phyloP scores from a whole-genome alignment of 202 grass and related monocot genomes.

The Carex arenaria region DNA sequence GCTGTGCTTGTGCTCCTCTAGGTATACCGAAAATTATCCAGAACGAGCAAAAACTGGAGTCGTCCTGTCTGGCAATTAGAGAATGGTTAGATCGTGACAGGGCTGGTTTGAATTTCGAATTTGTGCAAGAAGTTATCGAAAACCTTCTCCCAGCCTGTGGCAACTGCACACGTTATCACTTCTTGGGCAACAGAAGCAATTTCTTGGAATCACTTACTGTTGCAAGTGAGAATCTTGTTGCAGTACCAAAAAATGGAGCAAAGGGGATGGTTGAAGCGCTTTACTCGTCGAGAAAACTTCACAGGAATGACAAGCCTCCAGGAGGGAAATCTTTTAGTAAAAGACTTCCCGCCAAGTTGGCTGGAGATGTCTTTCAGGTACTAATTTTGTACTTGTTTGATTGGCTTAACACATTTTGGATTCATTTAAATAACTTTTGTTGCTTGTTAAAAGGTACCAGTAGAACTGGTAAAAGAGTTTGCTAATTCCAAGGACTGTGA shows the following conservation, averaged over 20 bases:
- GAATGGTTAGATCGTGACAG: slow-evolving; percentile 86
- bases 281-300: not conserved
- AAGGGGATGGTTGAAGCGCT: slow-evolving; percentile 18
- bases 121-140: slow-evolving; percentile 97
- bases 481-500: not conserved
- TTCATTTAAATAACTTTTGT: not conserved
- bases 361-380: slow-evolving; percentile 95
- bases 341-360: slow-evolving; percentile 74
- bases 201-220: slow-evolving; percentile 59
- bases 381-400: not conserved
- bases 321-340: slow-evolving; percentile 55
- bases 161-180: slow-evolving; percentile 61
- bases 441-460: not conserved
- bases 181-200: slow-evolving; percentile 55
- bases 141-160: slow-evolving; percentile 61
- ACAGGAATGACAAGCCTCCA: slow-evolving; percentile 41
- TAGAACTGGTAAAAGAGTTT: not conserved
- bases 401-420: slow-evolving; percentile 9
- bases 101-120: slow-evolving; percentile 75
- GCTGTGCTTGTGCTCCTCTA: slow-evolving; percentile 45
- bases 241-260: slow-evolving; percentile 48
- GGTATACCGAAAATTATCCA: slow-evolving; percentile 35
- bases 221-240: slow-evolving; percentile 59
- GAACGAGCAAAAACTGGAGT: slow-evolving; percentile 63
- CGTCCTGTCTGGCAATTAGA: slow-evolving; percentile 48